Percentiles rank a stretch among this genome's conserved stretches.
Conservation (phyloP, 2,329 filamentous ascomycete genomes). For the Berkeleyomyces basicola region DNA sequence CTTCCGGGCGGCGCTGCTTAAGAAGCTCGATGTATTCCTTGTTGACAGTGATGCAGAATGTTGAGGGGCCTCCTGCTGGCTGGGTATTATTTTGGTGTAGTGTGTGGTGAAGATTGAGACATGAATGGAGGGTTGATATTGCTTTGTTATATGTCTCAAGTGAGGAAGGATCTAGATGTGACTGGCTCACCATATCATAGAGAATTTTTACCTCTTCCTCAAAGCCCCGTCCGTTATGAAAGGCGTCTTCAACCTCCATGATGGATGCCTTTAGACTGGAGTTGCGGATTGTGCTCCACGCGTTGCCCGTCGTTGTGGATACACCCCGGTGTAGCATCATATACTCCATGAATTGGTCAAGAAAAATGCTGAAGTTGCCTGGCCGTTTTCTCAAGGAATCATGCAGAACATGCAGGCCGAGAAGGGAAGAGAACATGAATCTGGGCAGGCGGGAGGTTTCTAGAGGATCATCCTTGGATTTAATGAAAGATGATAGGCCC, state of each 20-base stretch:
- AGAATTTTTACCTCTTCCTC: background rate
- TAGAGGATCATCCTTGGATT: background rate
- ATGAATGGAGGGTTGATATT: background rate
- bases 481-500: constrained; percentile 19
- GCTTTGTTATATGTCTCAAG: background rate
- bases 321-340: background rate
- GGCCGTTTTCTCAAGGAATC: background rate
- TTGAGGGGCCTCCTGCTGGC: background rate
- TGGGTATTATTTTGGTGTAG: background rate
- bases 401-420: background rate
- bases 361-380: background rate
- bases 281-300: background rate
- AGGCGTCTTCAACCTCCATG: background rate
- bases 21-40: constrained; percentile 23
- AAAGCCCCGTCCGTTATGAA: background rate
- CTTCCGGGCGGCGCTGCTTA: constrained; percentile 23
- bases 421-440: background rate
- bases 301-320: background rate
- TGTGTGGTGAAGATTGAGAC: background rate
- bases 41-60: background rate
- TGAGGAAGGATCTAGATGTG: background rate
- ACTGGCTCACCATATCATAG: background rate
- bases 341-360: background rate
- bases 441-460: background rate
- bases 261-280: background rate